Base-by-base conservation (phyloP, 1,139 yeast species). In the Saccharomyces hybrid region DNA sequence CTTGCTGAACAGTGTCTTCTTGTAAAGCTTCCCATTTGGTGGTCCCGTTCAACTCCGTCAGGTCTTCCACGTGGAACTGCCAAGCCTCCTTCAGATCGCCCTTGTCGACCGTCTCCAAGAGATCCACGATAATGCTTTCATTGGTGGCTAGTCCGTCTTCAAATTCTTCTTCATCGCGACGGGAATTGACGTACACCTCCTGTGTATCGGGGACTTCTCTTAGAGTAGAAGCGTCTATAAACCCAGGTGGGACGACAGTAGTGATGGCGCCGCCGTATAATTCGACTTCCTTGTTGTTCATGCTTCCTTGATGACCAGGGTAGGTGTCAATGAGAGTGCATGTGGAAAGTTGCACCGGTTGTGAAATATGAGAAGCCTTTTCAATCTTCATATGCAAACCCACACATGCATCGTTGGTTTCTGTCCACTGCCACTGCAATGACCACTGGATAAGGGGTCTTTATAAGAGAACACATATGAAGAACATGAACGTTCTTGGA, bases 141-240 rank as follows among this genome's bases (percentile, higher is more conserved):
- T 85, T 83, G 49, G 69, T 66, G 47, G 73, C 70, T 50, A 75
- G 61, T 5, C 70, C 58, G 54, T 74, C 70, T 27, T 68, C 65
- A 19, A 65, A 64, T 0, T 70, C 66, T 52, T 71, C 72, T 55
- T 74, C 77, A 3, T 64, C 60, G n/a, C 61, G 49, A 16, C 70
- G 58, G 48, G 61, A 59, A 52, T 70, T 63, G 61, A 88, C 79
- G 65, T 79, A 90, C 29, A 88, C 96, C 67, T 90, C 97, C 66
- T 90, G 97, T 1, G 88, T 83, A 64, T 90, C 96, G 0, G 97
- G 97, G 1, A 90, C 82, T 58, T 87, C 88, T 55, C 97, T 75
- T 53, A 89, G 69, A 47, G 73, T 68, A 1, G 95, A 84, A 0
- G 88, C 95, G 67, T 90, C 97, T 1, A 83, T 67, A 48, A 85